Percentiles rank a stretch among this genome's conserved stretches.
These are phyloP conservation scores for Babesia ovis DNA, from an alignment of 169 alveolate genomes.

Conservation along the genomic window DNA sequence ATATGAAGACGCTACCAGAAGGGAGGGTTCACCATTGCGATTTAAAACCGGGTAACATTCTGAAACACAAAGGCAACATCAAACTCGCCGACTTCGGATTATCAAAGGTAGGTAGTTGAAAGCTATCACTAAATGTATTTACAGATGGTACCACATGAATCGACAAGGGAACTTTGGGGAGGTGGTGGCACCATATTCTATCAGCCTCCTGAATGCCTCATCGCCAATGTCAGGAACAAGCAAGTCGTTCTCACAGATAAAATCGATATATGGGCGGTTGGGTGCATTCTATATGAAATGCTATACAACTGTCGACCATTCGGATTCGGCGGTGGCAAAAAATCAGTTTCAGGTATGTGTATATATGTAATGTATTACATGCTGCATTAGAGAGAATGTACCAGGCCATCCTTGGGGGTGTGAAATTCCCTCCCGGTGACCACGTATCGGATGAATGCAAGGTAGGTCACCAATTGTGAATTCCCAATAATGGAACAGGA, in stretches of 20 bases:
- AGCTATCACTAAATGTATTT: too few species aligned
- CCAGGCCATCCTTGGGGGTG: constrained; percentile 59
- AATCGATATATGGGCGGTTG: constrained; percentile 91
- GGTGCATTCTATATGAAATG: constrained; percentile 88
- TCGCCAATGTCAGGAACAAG: constrained; percentile 70
- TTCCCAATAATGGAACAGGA: constrained; percentile 20
- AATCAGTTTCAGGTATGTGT: constrained; percentile 61
- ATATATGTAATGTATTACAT: not conserved
- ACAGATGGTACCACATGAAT: constrained; percentile 72
- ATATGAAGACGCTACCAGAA: constrained; percentile 82
- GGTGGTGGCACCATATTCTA: constrained; percentile 92
- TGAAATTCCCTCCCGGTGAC: constrained; percentile 60
- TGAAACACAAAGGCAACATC: constrained; percentile 83
- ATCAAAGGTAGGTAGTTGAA: constrained; percentile 63
- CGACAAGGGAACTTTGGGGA: constrained; percentile 72
- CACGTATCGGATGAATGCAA: constrained; percentile 61
- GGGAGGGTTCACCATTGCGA: constrained; percentile 86
- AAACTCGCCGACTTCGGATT: constrained; percentile 89
- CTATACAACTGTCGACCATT: constrained; percentile 77
- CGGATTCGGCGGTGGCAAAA: constrained; percentile 46
- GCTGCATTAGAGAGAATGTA: constrained; percentile 59
- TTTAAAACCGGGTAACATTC: constrained; percentile 87
- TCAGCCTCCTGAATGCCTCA: constrained; percentile 89
- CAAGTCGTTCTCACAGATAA: constrained; percentile 73
- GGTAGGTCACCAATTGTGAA: constrained; percentile 1